phyloP scores from a whole-genome alignment of 208 protist species.

The Phytomonas sp. region DNA sequence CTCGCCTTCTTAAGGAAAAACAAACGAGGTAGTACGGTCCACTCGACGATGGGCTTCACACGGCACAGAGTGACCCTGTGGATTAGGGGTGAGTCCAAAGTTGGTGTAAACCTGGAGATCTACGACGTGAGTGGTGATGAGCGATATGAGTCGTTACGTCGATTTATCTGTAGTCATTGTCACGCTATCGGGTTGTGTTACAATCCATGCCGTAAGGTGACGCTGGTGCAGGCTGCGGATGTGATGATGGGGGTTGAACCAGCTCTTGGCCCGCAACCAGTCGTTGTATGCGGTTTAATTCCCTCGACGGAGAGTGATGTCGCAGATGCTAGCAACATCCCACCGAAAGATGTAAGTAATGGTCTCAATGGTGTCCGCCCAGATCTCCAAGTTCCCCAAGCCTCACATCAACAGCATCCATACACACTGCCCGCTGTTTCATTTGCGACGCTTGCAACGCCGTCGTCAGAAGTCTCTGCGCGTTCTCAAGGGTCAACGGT shows the following conservation, averaged over 20 bases:
- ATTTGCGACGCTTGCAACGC: not conserved
- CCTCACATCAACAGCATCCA: slow-evolving; percentile 2
- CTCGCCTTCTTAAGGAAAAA: slow-evolving; percentile 22
- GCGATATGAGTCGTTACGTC: slow-evolving; percentile 64
- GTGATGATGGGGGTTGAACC: slow-evolving; percentile 72
- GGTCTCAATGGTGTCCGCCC: not conserved
- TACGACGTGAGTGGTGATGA: slow-evolving; percentile 61
- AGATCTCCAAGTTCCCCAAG: not conserved
- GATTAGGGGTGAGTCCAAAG: slow-evolving; percentile 31
- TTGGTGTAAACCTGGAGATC: slow-evolving; percentile 54
- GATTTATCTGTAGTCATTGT: slow-evolving; percentile 65
- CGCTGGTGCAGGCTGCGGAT: slow-evolving; percentile 70
- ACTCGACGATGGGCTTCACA: slow-evolving; percentile 55
- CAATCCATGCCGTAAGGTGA: slow-evolving; percentile 54
- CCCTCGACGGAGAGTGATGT: slow-evolving; percentile 8
- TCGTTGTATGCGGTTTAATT: slow-evolving; percentile 68
- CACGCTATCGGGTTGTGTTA: slow-evolving; percentile 77
- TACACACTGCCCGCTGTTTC: not conserved
- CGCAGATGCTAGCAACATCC: not conserved
- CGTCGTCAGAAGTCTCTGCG: not conserved
- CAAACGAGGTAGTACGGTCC: slow-evolving; percentile 12
- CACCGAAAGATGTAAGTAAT: not conserved
- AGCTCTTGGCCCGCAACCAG: slow-evolving; percentile 62
- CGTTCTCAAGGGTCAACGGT: not conserved
- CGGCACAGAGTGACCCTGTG: slow-evolving; percentile 33